Percentiles rank a stretch among this genome's conserved stretches.
Conservation (phyloP, 257 asterid species). For the Thymus mandschuricus region DNA sequence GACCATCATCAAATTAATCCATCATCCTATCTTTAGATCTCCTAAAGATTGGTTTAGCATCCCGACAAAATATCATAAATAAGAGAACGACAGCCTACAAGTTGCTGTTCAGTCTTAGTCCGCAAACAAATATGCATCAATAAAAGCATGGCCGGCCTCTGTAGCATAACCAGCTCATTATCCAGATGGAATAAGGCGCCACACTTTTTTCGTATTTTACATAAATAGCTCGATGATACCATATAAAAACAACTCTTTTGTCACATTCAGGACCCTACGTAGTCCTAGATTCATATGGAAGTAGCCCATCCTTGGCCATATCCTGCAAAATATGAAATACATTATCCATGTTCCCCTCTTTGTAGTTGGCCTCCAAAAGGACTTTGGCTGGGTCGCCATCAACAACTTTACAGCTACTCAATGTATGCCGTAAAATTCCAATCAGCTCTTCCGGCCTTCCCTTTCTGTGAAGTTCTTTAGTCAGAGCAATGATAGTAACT, state of each 20-base stretch:
- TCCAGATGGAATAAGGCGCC: not conserved
- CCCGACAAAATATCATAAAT: not conserved
- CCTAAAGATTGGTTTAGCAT: constrained; percentile 31
- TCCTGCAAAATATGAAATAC: constrained; percentile 63
- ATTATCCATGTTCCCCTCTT: constrained; percentile 83
- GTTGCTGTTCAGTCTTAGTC: not conserved
- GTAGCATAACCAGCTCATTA: not conserved
- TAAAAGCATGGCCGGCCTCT: not conserved
- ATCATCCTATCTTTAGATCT: not conserved
- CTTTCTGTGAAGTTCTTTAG: constrained; percentile 62
- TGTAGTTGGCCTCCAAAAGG: constrained; percentile 65
- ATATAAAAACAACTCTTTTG: not conserved
- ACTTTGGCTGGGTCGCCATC: constrained; percentile 76
- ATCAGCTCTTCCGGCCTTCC: constrained; percentile 62
- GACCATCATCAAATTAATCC: not conserved
- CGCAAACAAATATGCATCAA: not conserved
- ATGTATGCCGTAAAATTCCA: constrained; percentile 49
- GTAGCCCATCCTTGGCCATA: constrained; percentile 90
- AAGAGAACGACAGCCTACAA: not conserved
- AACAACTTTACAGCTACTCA: constrained; percentile 62
- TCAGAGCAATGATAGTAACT: constrained; percentile 63
- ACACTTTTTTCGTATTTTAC: not conserved
- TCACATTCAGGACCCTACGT: constrained; percentile 30
- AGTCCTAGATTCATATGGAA: constrained; percentile 63
- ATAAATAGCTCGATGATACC: not conserved